Percentiles rank a stretch among this genome's conserved stretches.
Conservation (phyloP, 2,329 filamentous ascomycete species). For the Alternaria incomplexa region DNA sequence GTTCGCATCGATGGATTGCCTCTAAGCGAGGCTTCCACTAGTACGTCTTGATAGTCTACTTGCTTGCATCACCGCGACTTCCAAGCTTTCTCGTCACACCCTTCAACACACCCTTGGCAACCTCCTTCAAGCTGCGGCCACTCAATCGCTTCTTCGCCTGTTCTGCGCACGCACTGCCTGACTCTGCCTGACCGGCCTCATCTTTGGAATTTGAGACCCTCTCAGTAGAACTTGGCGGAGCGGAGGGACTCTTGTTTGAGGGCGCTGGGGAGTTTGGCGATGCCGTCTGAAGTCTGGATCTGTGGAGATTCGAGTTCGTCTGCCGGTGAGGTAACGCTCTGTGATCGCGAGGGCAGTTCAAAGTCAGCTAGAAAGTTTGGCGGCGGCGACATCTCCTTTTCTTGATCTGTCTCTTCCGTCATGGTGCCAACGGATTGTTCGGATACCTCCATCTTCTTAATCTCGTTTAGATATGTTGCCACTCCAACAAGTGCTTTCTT, state of each 20-base stretch:
- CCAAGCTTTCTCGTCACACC: neutral
- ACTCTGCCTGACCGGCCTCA: neutral
- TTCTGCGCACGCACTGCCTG: neutral
- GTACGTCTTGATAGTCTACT: neutral
- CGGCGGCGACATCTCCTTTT: neutral
- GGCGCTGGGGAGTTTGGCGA: too few species aligned
- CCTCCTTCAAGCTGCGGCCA: neutral
- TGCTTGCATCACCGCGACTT: neutral
- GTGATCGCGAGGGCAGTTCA: neutral
- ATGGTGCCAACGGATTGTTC: neutral
- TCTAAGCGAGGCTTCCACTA: neutral
- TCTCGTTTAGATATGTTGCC: too few species aligned
- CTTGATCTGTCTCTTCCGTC: neutral
- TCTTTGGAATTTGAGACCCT: too few species aligned
- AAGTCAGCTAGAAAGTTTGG: rapidly evolving
- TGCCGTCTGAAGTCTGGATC: neutral
- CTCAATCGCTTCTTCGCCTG: neutral
- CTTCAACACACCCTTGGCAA: neutral
- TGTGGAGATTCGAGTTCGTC: neutral
- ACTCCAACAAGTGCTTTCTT: too few species aligned
- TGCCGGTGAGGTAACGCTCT: too few species aligned
- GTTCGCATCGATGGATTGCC: too few species aligned
- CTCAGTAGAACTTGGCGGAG: too few species aligned
- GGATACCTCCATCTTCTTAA: neutral
- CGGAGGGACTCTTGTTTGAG: too few species aligned